These are phyloP conservation scores for Colletotrichum falcatum DNA, from an alignment of 2,329 filamentous ascomycete genomes.

Conservation along the genomic window DNA sequence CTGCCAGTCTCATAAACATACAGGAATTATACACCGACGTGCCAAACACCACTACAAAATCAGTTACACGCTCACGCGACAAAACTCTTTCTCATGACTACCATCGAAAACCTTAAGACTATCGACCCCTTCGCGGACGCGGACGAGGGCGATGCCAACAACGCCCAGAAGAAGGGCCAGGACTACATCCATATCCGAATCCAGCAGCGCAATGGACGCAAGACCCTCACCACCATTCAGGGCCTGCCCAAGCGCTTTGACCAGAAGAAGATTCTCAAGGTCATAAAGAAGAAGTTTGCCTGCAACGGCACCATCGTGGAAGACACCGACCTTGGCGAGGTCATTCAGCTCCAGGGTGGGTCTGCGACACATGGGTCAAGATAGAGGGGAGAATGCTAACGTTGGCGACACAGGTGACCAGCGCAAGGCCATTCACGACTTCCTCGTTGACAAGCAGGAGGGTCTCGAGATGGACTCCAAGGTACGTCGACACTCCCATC, in stretches of 20 bases:
- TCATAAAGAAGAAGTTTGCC: conserved; percentile 92
- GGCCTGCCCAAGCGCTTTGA: conserved; percentile 99
- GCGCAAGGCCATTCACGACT: conserved; percentile 92
- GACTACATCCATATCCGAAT: conserved; percentile 44
- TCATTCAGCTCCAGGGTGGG: conserved; percentile 42
- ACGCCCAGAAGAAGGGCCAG: conserved; percentile 41
- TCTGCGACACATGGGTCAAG: not conserved
- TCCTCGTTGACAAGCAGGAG: conserved; percentile 88
- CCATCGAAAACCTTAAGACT: conserved; percentile 44
- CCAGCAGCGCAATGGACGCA: conserved; percentile 74
- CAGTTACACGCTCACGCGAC: conserved; percentile 16
- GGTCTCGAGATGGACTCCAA: conserved; percentile 87
- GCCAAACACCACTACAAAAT: conserved; percentile 11
- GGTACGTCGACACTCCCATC: conserved; percentile 45
- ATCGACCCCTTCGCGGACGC: conserved; percentile 44
- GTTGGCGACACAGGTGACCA: conserved; percentile 73
- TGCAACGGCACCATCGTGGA: conserved; percentile 43
- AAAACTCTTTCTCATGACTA: conserved; percentile 42
- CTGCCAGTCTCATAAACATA: not conserved
- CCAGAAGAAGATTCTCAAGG: conserved; percentile 99
- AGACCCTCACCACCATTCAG: conserved; percentile 99
- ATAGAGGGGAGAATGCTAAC: conserved; percentile 1
- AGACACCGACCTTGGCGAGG: conserved; percentile 42
- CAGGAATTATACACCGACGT: not conserved
- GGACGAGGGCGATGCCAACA: conserved; percentile 42